phyloP scores from a whole-genome alignment of 1,284 basidiomycete genomes.

The Caloboletus firmus region DNA sequence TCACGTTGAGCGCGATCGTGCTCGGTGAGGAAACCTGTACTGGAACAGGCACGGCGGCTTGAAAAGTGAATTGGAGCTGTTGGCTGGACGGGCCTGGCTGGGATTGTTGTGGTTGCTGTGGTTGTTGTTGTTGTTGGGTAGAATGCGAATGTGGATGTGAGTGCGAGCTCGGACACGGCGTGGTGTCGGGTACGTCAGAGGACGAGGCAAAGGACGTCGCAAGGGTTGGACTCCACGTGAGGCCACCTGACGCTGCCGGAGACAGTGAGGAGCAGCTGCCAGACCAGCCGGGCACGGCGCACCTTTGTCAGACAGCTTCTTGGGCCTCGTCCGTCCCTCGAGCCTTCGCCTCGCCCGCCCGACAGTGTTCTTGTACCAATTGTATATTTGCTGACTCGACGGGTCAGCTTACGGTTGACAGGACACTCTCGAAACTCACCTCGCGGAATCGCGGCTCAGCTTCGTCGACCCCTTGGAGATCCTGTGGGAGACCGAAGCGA shows the following conservation, averaged over 20 bases:
- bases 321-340: conserved; percentile 50
- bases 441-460: conserved; percentile 56
- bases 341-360: conserved; percentile 54
- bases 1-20: conserved; percentile 37
- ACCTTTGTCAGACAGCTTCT: conserved; percentile 50
- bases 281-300: conserved; percentile 1
- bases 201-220: conserved; percentile 27
- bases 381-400: conserved; percentile 55
- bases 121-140: conserved; percentile 33
- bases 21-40: conserved; percentile 23
- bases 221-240: conserved; percentile 37
- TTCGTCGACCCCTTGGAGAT: conserved; percentile 51
- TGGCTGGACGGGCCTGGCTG: conserved; percentile 26
- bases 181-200: conserved; percentile 9
- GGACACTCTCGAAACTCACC: conserved; percentile 32
- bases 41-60: conserved; percentile 24
- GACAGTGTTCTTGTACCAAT: conserved; percentile 67
- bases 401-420: background rate
- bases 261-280: background rate
- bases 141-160: conserved; percentile 14
- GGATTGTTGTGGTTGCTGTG: conserved; percentile 11
- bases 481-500: conserved; percentile 53
- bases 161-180: conserved; percentile 13
- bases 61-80: conserved; percentile 41
- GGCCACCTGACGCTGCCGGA: conserved; percentile 10